Evolutionary conservation across 2,329 filamentous ascomycete genomes (phyloP), one percentile per base, ranked within the genome.

Genomic region (Purpureocillium lavendulum): DNA sequence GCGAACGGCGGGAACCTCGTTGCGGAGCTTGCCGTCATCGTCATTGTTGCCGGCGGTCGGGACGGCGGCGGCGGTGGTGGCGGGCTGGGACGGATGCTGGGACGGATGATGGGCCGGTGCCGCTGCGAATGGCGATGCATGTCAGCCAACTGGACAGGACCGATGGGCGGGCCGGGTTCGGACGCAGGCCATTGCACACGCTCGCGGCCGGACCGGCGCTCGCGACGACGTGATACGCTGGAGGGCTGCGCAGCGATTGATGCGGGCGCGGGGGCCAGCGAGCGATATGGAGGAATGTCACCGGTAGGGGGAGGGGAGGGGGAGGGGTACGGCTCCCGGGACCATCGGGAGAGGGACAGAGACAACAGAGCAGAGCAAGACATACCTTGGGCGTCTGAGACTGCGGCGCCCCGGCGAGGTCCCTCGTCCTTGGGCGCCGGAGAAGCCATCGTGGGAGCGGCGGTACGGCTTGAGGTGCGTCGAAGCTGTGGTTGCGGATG

Each of bases 1-100:
- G 42, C 83, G 82, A 40, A 88, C 84, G 42, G 75, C 68, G 41
- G 69, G 67, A 40, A 56, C 55, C 42, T 60, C 41, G 28, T 45
- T 34, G 32, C 39, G 41, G 35, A 38, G 34, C 33, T 47, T 43
- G 54, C 49, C 46, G 46, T 41, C 36, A 9, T 45, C 39, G 42
- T 29, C 39, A n/a, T 30, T 38, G 36, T 29, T 29, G 29, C 4
- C 29, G 11, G 29, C 11, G 11, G 29, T 12, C 7, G 29, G 7
- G n/a, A 12, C 29, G 29, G 29, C 29, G 29, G 21, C 21, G 21
- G 21, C 21, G 21, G 21, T n/a, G n/a, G n/a, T n/a, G n/a, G n/a
- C n/a, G n/a, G n/a, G n/a, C n/a, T n/a, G n/a, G n/a, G n/a, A n/a
- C n/a, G n/a, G 21, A 5, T 26, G 21, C 21, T 5, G 21, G 6